Conservation (phyloP, 257 asterid genomes). For the Nicotiana attenuata region DNA sequence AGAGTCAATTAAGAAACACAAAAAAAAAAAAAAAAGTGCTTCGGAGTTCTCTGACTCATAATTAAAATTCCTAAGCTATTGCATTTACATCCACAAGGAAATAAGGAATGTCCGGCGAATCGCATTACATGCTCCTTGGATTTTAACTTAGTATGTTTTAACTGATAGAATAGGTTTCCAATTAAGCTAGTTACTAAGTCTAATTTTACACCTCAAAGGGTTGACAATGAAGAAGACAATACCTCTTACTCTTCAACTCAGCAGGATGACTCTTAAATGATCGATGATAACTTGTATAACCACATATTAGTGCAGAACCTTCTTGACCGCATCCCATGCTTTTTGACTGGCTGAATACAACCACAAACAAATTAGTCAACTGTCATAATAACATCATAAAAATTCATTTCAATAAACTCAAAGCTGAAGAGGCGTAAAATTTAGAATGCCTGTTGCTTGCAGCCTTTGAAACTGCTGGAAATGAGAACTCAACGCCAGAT, state of each 20-base stretch:
- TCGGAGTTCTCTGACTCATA: not conserved
- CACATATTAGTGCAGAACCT: constrained; percentile 96
- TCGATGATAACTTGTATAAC: constrained; percentile 89
- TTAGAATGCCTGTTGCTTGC: constrained; percentile 56
- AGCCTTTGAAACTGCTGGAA: constrained; percentile 68
- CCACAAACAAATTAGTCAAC: constrained; percentile 2
- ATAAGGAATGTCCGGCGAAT: not conserved
- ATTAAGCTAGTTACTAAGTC: not conserved
- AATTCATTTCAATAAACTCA: not conserved
- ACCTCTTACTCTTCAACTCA: constrained; percentile 84
- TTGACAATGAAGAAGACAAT: not conserved
- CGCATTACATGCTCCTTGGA: not conserved
- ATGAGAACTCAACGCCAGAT: constrained; percentile 87
- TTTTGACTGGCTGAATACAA: constrained; percentile 61
- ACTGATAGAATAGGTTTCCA: not conserved
- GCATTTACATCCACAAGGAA: not conserved
- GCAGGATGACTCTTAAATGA: constrained; percentile 76
- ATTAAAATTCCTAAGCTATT: not conserved
- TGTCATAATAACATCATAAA: not conserved
- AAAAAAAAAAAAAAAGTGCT: not conserved
- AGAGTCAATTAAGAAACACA: too few species aligned
- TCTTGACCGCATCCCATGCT: constrained; percentile 98
- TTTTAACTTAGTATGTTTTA: not conserved
- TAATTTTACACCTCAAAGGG: not conserved
- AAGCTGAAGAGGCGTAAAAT: not conserved